phyloP scores from a whole-genome alignment of 179 eudicot genomes.

The Vitellaria paradoxa region DNA sequence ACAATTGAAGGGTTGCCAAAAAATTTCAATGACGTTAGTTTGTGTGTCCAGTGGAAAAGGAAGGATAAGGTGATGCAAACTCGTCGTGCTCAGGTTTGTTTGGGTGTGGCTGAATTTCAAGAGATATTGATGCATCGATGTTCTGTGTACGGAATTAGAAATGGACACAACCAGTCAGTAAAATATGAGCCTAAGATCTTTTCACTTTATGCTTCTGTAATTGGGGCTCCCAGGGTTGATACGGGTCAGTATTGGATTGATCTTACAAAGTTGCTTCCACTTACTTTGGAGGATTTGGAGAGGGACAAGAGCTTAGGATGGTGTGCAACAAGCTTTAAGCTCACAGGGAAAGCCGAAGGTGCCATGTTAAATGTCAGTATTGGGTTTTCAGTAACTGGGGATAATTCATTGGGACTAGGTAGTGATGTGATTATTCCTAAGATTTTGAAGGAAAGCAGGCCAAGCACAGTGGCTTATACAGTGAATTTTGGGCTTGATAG shows the following conservation, averaged over 20 bases:
- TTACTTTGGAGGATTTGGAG: conserved; percentile 64
- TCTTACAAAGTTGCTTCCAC: conserved; percentile 70
- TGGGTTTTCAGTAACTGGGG: conserved; percentile 53
- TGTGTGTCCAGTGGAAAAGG: conserved; percentile 69
- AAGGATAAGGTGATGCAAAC: conserved; percentile 50
- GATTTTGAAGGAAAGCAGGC: conserved; percentile 7
- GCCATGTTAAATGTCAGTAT: conserved; percentile 76
- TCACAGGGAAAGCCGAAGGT: conserved; percentile 67
- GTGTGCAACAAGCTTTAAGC: conserved; percentile 77
- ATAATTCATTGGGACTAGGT: conserved; percentile 35
- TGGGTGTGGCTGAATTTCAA: conserved; percentile 59
- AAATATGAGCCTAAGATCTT: conserved; percentile 68
- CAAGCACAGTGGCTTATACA: conserved; percentile 9
- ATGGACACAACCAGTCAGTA: conserved; percentile 47
- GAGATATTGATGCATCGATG: conserved; percentile 58
- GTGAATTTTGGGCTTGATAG: conserved; percentile 15
- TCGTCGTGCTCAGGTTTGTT: conserved; percentile 40
- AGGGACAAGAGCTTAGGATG: conserved; percentile 59
- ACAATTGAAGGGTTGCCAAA: conserved; percentile 53
- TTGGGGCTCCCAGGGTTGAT: conserved; percentile 49
- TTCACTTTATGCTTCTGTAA: conserved; percentile 43
- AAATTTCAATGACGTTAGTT: conserved; percentile 34
- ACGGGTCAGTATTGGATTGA: conserved; percentile 73
- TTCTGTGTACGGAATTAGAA: conserved; percentile 55
- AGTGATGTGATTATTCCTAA: conserved; percentile 32